These are phyloP conservation scores for Cladosporium sp. DNA, from an alignment of 2,329 filamentous ascomycete genomes.

Conservation along the genomic window DNA sequence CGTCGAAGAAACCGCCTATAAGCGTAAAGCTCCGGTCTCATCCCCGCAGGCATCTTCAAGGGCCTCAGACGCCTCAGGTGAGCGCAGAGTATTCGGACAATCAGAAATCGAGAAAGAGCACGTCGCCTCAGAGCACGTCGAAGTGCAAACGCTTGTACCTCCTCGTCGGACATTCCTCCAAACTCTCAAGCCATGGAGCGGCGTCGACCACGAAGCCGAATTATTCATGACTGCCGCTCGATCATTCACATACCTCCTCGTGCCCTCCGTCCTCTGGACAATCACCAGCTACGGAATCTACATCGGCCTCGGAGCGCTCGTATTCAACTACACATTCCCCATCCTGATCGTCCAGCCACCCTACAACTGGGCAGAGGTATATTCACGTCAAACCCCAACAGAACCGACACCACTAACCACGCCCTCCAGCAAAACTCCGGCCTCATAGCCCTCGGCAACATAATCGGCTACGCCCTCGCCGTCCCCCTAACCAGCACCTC, in stretches of 20 bases:
- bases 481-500: slow-evolving; percentile 30
- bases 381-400: background rate
- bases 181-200: slow-evolving; percentile 32
- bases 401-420: background rate
- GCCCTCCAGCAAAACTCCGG: slow-evolving; percentile 21
- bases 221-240: slow-evolving; percentile 35
- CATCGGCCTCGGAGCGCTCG: slow-evolving; percentile 35
- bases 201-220: slow-evolving; percentile 30
- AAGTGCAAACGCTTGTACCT: slow-evolving; percentile 25
- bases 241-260: slow-evolving; percentile 35
- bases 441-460: slow-evolving; percentile 31
- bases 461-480: slow-evolving; percentile 34
- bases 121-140: slow-evolving; percentile 20
- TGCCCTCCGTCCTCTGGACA: slow-evolving; percentile 36
- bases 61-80: slow-evolving; percentile 6
- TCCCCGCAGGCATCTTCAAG: slow-evolving; percentile 10
- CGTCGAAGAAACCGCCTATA: slow-evolving; percentile 58
- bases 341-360: slow-evolving; percentile 32
- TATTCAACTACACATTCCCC: slow-evolving; percentile 38
- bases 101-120: slow-evolving; percentile 23
- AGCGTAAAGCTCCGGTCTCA: slow-evolving; percentile 18
- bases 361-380: slow-evolving; percentile 27
- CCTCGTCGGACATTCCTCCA: slow-evolving; percentile 26
- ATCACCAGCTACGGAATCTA: slow-evolving; percentile 36
- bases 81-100: slow-evolving; percentile 18